Evolutionary conservation across 495 filamentous ascomycete genomes (phyloP).

Genomic region (Talaromyces stipitatus): DNA sequence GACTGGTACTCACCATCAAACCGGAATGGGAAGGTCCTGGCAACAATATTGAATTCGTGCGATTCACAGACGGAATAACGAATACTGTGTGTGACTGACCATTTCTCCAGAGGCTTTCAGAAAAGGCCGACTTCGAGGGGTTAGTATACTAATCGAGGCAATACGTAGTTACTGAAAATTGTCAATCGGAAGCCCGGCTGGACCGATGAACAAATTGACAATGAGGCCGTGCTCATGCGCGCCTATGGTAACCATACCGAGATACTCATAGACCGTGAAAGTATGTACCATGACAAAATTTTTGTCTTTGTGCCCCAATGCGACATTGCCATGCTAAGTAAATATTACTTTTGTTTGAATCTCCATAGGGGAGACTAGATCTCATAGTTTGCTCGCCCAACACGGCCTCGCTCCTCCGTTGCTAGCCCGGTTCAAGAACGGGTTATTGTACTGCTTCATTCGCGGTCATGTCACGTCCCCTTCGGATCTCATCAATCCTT

Average conservation of each 20-base stretch:
- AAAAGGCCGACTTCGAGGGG: neutral
- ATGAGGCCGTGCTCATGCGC: slow-evolving; percentile 81
- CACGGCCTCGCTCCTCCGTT: slow-evolving; percentile 77
- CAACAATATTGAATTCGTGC: slow-evolving; percentile 77
- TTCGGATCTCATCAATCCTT: slow-evolving; percentile 61
- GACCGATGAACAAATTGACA: slow-evolving; percentile 69
- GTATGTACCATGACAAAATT: slow-evolving; percentile 44
- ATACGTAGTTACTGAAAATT: slow-evolving; percentile 66
- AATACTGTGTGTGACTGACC: slow-evolving; percentile 60
- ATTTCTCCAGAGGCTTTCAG: slow-evolving; percentile 11
- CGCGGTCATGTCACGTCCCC: slow-evolving; percentile 71
- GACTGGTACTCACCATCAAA: slow-evolving; percentile 68
- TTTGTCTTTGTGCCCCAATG: slow-evolving; percentile 1
- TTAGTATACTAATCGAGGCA: slow-evolving; percentile 2
- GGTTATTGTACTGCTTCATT: slow-evolving; percentile 89
- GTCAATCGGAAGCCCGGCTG: slow-evolving; percentile 73
- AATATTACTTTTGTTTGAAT: slow-evolving; percentile 6
- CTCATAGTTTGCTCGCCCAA: slow-evolving; percentile 68
- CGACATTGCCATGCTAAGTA: slow-evolving; percentile 10
- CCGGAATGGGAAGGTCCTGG: slow-evolving; percentile 73
- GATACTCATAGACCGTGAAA: slow-evolving; percentile 91
- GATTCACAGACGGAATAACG: slow-evolving; percentile 96
- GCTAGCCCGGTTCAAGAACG: slow-evolving; percentile 90
- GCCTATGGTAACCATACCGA: slow-evolving; percentile 94
- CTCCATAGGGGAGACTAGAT: slow-evolving; percentile 55